These are phyloP conservation scores for Cercospora sp. DNA, from an alignment of 2,329 filamentous ascomycete species.

Conservation along the genomic window DNA sequence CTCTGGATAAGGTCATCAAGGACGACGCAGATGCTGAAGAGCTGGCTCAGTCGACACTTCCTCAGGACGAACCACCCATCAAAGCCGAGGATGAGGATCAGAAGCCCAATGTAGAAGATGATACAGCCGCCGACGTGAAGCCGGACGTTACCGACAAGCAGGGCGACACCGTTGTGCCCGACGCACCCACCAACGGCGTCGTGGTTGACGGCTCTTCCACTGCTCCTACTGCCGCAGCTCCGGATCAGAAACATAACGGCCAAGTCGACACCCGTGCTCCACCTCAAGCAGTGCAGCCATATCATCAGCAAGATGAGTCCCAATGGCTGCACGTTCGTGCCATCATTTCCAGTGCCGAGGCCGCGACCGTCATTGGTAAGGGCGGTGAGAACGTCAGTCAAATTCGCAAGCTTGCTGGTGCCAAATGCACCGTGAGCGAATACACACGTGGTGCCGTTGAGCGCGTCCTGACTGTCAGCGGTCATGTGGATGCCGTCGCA, in stretches of 20 bases:
- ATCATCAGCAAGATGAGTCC: slow-evolving; percentile 76
- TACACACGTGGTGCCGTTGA: slow-evolving; percentile 96
- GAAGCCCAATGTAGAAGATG: slow-evolving; percentile 28
- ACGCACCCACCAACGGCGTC: slow-evolving; percentile 55
- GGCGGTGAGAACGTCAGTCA: slow-evolving; percentile 98
- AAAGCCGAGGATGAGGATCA: slow-evolving; percentile 31
- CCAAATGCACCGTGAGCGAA: slow-evolving; percentile 98
- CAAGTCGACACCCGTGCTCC: slow-evolving; percentile 50
- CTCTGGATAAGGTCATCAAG: slow-evolving; percentile 86
- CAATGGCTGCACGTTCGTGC: slow-evolving; percentile 96
- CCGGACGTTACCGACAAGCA: slow-evolving; percentile 55
- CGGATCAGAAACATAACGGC: slow-evolving; percentile 45
- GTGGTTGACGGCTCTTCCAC: slow-evolving; percentile 32
- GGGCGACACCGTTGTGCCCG: slow-evolving; percentile 68
- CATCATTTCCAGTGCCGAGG: slow-evolving; percentile 95
- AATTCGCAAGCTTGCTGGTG: slow-evolving; percentile 90
- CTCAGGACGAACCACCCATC: slow-evolving; percentile 35
- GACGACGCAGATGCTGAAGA: slow-evolving; percentile 53
- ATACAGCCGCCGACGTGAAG: slow-evolving; percentile 39
- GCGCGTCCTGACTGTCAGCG: slow-evolving; percentile 95
- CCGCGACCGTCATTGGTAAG: slow-evolving; percentile 97
- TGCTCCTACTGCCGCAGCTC: slow-evolving; percentile 12
- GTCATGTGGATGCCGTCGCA: slow-evolving; percentile 90
- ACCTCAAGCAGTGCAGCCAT: slow-evolving; percentile 44
- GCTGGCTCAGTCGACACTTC: slow-evolving; percentile 33